A percentile compares a stretch with the other conserved stretches of the same genome.
Conservation (phyloP, 331 rosid genomes). For the Ulmus americana region DNA sequence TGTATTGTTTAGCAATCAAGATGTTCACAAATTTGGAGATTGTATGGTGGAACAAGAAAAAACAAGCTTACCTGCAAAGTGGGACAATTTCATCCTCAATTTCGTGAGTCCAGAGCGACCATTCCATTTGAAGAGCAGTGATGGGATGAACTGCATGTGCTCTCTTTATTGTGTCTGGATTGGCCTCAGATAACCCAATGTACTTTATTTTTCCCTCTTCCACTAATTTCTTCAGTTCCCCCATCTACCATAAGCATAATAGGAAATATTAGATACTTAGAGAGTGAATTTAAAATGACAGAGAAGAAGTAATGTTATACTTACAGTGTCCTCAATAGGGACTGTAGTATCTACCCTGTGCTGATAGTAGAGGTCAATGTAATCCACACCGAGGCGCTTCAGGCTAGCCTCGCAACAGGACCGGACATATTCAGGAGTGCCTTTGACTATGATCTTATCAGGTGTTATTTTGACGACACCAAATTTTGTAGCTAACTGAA, state of each 20-base stretch:
- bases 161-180: conserved; percentile 53
- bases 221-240: conserved; percentile 31
- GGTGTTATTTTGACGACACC: conserved; percentile 33
- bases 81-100: conserved; percentile 56
- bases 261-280: no score
- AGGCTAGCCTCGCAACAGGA: conserved; percentile 65
- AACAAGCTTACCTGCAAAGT: conserved; percentile 40
- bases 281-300: no score
- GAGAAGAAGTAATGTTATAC: neutral
- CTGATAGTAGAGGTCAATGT: conserved; percentile 73
- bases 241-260: no score
- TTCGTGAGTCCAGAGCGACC: conserved; percentile 74
- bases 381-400: conserved; percentile 64
- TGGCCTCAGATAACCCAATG: conserved; percentile 62
- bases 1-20: neutral
- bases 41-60: no score
- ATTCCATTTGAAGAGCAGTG: conserved; percentile 66
- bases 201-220: conserved; percentile 58
- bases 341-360: conserved; percentile 59
- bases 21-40: neutral
- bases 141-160: conserved; percentile 78
- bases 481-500: conserved; percentile 72
- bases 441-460: conserved; percentile 26
- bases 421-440: conserved; percentile 62
- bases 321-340: conserved; percentile 78